These are phyloP conservation scores for Pseudodiploospora longispora DNA, from an alignment of 2,329 filamentous ascomycete genomes.

Conservation along the genomic window DNA sequence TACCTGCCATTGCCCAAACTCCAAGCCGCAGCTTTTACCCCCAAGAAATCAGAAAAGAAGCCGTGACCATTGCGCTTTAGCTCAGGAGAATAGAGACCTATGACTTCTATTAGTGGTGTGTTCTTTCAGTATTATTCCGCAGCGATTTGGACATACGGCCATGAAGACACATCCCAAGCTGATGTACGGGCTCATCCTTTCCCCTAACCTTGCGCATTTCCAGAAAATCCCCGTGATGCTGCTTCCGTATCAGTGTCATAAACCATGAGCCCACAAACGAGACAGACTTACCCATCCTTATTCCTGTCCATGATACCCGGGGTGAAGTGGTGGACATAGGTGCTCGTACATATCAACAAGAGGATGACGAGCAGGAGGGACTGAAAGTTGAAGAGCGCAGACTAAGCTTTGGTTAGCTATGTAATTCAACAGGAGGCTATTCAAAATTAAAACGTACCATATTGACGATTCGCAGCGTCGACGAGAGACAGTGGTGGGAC, in stretches of 20 bases:
- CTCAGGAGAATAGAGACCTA: constrained; percentile 29
- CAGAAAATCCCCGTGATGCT: constrained; percentile 83
- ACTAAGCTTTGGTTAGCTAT: constrained; percentile 41
- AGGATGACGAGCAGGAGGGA: constrained; percentile 90
- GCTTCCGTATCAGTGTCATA: not conserved
- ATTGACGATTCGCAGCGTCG: constrained; percentile 5
- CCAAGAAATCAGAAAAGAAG: too few species aligned
- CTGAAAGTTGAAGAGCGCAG: constrained; percentile 98
- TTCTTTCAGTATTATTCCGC: too few species aligned
- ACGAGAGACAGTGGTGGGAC: too few species aligned
- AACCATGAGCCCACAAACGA: not conserved
- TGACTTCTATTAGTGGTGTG: too few species aligned
- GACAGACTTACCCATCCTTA: constrained; percentile 66
- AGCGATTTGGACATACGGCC: constrained; percentile 55
- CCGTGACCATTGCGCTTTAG: constrained; percentile 12
- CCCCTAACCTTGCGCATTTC: constrained; percentile 90
- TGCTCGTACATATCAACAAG: constrained; percentile 89
- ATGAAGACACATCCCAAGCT: constrained; percentile 89
- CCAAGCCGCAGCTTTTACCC: too few species aligned
- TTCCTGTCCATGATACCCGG: constrained; percentile 87
- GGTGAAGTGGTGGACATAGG: constrained; percentile 86
- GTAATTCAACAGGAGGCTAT: not conserved
- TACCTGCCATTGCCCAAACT: too few species aligned
- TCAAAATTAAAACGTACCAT: constrained; percentile 17
- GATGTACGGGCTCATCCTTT: constrained; percentile 89